Conservation (phyloP, 768 basidiomycete genomes). For the Trametes cingulata region DNA sequence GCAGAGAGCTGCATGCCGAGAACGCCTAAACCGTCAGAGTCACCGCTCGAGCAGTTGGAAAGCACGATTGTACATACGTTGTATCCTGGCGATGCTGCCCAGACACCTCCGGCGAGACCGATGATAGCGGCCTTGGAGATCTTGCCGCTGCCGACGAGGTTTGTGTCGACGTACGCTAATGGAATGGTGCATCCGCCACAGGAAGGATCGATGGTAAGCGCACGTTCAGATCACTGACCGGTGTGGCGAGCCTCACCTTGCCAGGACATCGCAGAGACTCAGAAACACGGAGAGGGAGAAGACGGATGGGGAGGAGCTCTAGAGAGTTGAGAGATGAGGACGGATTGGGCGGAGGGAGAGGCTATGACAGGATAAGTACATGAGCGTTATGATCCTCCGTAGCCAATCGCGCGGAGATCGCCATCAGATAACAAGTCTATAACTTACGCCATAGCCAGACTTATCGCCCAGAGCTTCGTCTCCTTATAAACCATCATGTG, state of each 20-base stretch:
- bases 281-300: conserved; percentile 10
- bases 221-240: background rate
- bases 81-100: conserved; percentile 67
- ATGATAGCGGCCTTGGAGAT: conserved; percentile 77
- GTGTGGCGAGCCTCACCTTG: conserved; percentile 46
- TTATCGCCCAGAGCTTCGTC: background rate
- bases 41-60: background rate
- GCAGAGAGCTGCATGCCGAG: conserved; percentile 50
- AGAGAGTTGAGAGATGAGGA: conserved; percentile 15
- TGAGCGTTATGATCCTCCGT: conserved; percentile 9
- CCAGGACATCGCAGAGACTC: conserved; percentile 61
- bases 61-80: conserved; percentile 39
- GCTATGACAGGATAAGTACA: conserved; percentile 1
- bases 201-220: background rate
- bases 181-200: background rate
- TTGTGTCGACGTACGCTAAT: conserved; percentile 78
- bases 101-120: conserved; percentile 73
- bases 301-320: conserved; percentile 10
- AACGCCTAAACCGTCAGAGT: background rate
- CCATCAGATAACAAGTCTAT: conserved; percentile 24
- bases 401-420: conserved; percentile 25
- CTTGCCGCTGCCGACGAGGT: conserved; percentile 74
- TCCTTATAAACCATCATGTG: too few relatives aligned
- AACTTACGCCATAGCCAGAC: background rate
- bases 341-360: conserved; percentile 5